phyloP scores from a whole-genome alignment of 495 filamentous ascomycete species.

The Daldinia vernicosa region DNA sequence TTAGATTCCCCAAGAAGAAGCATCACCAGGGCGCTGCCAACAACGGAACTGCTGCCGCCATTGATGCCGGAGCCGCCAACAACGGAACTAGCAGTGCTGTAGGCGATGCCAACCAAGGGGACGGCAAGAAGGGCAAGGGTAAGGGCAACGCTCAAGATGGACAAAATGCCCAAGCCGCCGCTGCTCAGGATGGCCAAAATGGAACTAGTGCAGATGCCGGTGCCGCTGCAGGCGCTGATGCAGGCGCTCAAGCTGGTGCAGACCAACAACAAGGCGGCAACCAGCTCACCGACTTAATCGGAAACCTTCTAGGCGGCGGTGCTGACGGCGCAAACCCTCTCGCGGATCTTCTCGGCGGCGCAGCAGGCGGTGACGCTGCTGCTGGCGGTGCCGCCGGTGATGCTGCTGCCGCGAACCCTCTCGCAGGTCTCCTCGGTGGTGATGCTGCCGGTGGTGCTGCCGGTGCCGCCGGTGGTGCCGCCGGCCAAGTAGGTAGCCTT shows the following conservation, averaged over 20 bases:
- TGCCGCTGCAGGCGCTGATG: not conserved
- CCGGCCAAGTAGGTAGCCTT: slow-evolving; percentile 2
- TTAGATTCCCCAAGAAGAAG: slow-evolving; percentile 35
- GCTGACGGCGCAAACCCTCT: slow-evolving; percentile 13
- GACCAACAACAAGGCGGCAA: slow-evolving; percentile 27
- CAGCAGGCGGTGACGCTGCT: not conserved
- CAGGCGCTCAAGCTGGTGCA: slow-evolving; percentile 10
- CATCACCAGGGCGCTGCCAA: slow-evolving; percentile 16
- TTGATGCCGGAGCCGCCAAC: slow-evolving; percentile 15
- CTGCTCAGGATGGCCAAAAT: no score
- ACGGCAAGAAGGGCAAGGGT: slow-evolving; percentile 11
- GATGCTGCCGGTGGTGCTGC: not conserved
- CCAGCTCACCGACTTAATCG: slow-evolving; percentile 21
- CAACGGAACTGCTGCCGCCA: slow-evolving; percentile 11
- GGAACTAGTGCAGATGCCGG: not conserved
- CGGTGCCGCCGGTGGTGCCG: not conserved
- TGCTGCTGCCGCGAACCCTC: slow-evolving; percentile 9
- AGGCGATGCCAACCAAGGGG: slow-evolving; percentile 3
- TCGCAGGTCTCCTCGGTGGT: slow-evolving; percentile 29
- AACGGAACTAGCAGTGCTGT: slow-evolving; percentile 29
- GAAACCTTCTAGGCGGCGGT: slow-evolving; percentile 25
- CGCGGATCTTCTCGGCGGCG: slow-evolving; percentile 26
- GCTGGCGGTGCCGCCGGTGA: not conserved
- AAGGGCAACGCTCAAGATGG: slow-evolving; percentile 11
- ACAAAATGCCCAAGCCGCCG: no score